Evolutionary conservation across 352 stramenopile species (phyloP).

Genomic region (Pythium phragmitis): DNA sequence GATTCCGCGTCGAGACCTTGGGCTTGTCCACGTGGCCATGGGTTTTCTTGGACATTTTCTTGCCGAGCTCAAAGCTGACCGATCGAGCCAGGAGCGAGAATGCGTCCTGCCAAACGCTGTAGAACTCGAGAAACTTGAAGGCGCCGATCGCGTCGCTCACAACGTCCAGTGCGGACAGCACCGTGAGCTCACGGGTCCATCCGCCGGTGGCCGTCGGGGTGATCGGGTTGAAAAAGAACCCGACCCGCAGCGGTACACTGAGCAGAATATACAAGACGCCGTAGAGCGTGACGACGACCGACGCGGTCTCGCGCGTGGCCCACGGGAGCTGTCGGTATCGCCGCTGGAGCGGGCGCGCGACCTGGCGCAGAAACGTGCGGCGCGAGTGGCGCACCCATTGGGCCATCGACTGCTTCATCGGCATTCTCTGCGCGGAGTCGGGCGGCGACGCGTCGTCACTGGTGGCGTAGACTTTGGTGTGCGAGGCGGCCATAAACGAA

Average conservation of each 20-base stretch:
- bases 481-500: slow-evolving; percentile 15
- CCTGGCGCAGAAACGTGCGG: slow-evolving; percentile 7
- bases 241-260: slow-evolving; percentile 62
- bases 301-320: slow-evolving; percentile 41
- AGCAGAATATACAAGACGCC: slow-evolving; percentile 48
- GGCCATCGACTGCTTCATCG: background rate
- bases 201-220: background rate
- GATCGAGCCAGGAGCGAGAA: slow-evolving; percentile 40
- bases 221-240: slow-evolving; percentile 68
- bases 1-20: slow-evolving; percentile 35
- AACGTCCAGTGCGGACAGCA: slow-evolving; percentile 39
- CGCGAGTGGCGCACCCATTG: slow-evolving; percentile 19
- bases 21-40: slow-evolving; percentile 27
- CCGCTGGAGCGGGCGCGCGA: slow-evolving; percentile 31
- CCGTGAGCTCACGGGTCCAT: slow-evolving; percentile 47
- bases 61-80: slow-evolving; percentile 44
- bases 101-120: slow-evolving; percentile 33
- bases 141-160: slow-evolving; percentile 45
- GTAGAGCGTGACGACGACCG: slow-evolving; percentile 27
- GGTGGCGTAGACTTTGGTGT: slow-evolving; percentile 23
- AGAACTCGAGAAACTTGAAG: slow-evolving; percentile 46
- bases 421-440: background rate
- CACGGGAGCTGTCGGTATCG: slow-evolving; percentile 43
- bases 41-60: slow-evolving; percentile 45
- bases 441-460: slow-evolving; percentile 3